A percentile compares a stretch with the other conserved stretches of the same genome.
Evolutionary conservation across 768 basidiomycete genomes (phyloP).

Genomic region (Mycena floridula): DNA sequence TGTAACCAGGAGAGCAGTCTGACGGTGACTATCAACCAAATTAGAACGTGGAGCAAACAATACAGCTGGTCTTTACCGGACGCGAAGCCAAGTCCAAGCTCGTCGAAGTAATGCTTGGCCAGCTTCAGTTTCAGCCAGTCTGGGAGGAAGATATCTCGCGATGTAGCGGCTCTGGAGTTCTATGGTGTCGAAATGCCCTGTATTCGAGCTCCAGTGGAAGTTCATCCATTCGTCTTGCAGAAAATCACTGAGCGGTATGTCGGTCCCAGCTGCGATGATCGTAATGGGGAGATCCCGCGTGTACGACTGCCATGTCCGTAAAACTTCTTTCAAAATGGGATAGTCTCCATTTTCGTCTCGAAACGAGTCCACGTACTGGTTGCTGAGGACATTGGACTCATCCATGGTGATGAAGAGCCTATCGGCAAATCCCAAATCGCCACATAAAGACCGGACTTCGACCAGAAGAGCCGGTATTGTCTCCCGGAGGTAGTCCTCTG

Average conservation of each 20-base stretch:
- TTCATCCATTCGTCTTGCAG: not conserved
- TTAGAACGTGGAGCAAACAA: not conserved
- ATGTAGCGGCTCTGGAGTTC: not conserved
- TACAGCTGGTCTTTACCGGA: not conserved
- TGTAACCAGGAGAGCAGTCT: not conserved
- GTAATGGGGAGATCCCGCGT: not conserved
- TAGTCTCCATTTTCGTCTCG: not conserved
- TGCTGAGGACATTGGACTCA: not conserved
- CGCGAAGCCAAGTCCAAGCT: not conserved
- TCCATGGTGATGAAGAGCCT: conserved; percentile 1
- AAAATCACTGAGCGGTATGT: not conserved
- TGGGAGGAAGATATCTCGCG: not conserved
- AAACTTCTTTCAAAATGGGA: conserved; percentile 1
- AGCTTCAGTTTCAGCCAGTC: not conserved
- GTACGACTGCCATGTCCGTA: not conserved
- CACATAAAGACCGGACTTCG: not conserved
- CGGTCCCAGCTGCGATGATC: not conserved
- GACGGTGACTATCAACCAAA: not conserved
- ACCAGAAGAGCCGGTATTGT: not conserved
- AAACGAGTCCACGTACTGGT: not conserved
- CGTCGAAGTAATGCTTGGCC: not conserved
- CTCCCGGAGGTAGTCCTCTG: not conserved
- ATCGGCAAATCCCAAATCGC: not conserved
- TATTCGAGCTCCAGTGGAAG: conserved; percentile 1
- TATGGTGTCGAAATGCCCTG: not conserved